phyloP scores from a whole-genome alignment of 495 filamentous ascomycete species.

The Amphirosellinia nigrospora region DNA sequence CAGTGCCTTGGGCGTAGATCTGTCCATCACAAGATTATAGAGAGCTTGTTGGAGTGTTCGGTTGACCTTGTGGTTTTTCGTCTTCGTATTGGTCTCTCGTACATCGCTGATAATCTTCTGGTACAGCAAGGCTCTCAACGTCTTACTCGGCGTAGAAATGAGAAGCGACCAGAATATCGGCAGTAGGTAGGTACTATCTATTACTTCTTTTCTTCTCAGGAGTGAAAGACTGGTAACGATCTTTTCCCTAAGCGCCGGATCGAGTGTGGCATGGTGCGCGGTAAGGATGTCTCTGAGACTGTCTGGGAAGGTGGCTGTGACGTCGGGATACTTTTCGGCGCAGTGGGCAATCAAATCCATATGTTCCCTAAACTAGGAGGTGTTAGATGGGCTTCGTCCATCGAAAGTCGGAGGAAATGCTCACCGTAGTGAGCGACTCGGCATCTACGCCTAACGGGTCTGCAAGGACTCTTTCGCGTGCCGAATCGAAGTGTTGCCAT shows the following conservation, averaged over 20 bases:
- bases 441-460: conserved; percentile 74
- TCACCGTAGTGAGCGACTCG: conserved; percentile 61
- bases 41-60: conserved; percentile 89
- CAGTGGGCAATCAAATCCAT: conserved; percentile 92
- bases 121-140: conserved; percentile 81
- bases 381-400: background rate
- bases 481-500: conserved; percentile 85
- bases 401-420: background rate
- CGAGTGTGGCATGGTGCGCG: conserved; percentile 79
- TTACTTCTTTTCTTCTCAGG: conserved; percentile 85
- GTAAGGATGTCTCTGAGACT: conserved; percentile 81
- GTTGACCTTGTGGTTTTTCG: conserved; percentile 90
- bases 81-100: conserved; percentile 79
- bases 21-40: conserved; percentile 88
- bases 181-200: conserved; percentile 81
- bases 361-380: conserved; percentile 72
- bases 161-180: conserved; percentile 93
- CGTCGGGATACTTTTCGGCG: conserved; percentile 87
- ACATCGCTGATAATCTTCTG: conserved; percentile 92
- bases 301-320: conserved; percentile 76
- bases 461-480: conserved; percentile 88
- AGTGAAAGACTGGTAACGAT: conserved; percentile 89
- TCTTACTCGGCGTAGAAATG: conserved; percentile 83
- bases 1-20: conserved; percentile 80
- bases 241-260: conserved; percentile 87